Evolutionary conservation across 305 asterid genomes (phyloP), one percentile per base, ranked within the genome.

Genomic region (Ruellia speciosa): DNA sequence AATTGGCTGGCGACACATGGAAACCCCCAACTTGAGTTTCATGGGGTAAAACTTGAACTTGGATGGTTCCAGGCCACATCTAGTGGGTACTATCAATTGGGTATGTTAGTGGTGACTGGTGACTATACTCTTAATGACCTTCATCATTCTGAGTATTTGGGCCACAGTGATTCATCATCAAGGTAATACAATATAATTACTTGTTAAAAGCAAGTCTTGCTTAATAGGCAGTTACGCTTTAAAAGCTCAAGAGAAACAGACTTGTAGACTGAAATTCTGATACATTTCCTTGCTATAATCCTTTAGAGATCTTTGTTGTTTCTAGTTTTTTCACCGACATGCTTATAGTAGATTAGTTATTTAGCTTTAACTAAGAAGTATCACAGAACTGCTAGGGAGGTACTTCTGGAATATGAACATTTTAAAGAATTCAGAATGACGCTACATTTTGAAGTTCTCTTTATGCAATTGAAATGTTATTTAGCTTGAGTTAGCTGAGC

Each of bases 51-150:
- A 77, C 58, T 85, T 53, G 93, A 87, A 77, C 88, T 87, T 9
- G 95, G 95, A 19, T 90, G 98, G 98, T 85, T 87, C 82, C 98
- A 87, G 65, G 95, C 85, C 59, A 90, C 96, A 18, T 81, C 95
- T 58, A 88, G 88, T 63, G 98, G 96, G 58, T 90, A 85, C 63
- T 90, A 90, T 68, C 98, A 90, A 69, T 70, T 90, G 79, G 98
- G 98, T 19, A 73, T 83, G 64, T 70, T 87, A 83, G 95, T 90
- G 67, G 78, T 85, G 64, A 76, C 88, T 55, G 95, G 96, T 47
- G 88, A 81, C 68, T 71, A 67, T 73, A 71, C 78, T 59, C 81
- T 73, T 59, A 71, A 69, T 58, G 90, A 84, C 74, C 79, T 87
- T 77, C 83, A 80, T 60, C 82, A 69, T 70, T 69, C 81, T 24